Base-by-base conservation (phyloP, 208 protist genomes). In the Acanthamoeba sp. region DNA sequence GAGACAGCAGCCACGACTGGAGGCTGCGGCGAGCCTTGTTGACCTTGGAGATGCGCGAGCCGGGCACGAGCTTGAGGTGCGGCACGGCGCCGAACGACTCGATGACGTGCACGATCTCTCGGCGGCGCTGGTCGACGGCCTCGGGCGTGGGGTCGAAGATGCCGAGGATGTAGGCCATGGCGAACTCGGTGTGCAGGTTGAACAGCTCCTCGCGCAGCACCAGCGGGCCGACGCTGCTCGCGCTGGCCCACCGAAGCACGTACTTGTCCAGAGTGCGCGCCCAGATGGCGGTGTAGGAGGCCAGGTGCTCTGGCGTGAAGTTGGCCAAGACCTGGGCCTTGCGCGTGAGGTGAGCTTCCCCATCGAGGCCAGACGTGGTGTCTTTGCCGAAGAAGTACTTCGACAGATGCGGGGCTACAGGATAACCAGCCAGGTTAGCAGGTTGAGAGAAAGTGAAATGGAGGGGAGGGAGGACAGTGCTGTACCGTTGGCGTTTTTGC, bases 161-260 rank as follows among this genome's bases (percentile, higher is more conserved):
- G 78, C 78, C 78, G 38, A 87, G 42, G 12, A 87, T 32, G 78
- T 87, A 87, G 48, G 78, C 78, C 78, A 87, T 87, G 40, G 78
- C 78, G 42, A 87, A 57, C n/a, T 87, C 78, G 24, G 78, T 87
- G 78, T 87, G 42, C 9, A 87, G 38, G 42, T 87, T 48, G 78
- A 87, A 59, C 42, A 87, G 48, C 78, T 87, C 42, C 36, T 87
- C 78, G 48, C 78, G 1, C 42, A 48, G 48, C 36, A 4, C 16
- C 42, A 87, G 24, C n/a, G 40, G 38, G 78, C 40, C 38, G n/a
- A 6, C 22, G 16, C 7, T 12, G 69, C 36, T 48, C n/a, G 36
- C 20, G 22, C 5, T 36, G 42, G 38, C 38, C 78, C 78, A 87
- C 7, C 78, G 78, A 7, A 59, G n/a, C 24, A 55, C 9, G 78